phyloP scores from a whole-genome alignment of 1,139 yeast genomes.

The Kodamaea alishanica region DNA sequence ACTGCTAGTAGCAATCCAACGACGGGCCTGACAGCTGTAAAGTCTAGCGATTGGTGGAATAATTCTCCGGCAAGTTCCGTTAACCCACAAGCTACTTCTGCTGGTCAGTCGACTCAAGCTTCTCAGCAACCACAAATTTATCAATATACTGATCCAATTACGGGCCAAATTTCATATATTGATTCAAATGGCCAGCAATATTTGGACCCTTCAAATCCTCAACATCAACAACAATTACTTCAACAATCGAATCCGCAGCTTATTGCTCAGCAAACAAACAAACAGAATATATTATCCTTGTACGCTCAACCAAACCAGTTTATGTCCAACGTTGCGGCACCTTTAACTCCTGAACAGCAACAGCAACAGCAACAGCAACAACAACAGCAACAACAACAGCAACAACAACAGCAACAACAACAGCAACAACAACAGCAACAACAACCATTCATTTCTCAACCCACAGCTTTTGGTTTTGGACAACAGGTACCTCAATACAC shows the following conservation, averaged over 20 bases:
- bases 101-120: conserved; percentile 8
- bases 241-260: conserved; percentile 45
- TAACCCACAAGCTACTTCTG: background rate
- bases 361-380: conserved; percentile 22
- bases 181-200: conserved; percentile 60
- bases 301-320: conserved; percentile 35
- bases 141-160: conserved; percentile 60
- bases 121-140: conserved; percentile 38
- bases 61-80: conserved; percentile 12
- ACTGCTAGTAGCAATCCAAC: conserved; percentile 5
- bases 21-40: background rate
- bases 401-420: conserved; percentile 12
- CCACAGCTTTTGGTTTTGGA: conserved; percentile 10
- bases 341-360: conserved; percentile 15
- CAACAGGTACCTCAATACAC: conserved; percentile 10
- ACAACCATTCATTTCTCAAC: conserved; percentile 1
- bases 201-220: conserved; percentile 52
- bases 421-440: conserved; percentile 13
- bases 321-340: conserved; percentile 26
- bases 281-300: conserved; percentile 40
- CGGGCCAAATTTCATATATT: conserved; percentile 57
- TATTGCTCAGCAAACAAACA: conserved; percentile 42
- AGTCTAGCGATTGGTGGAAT: conserved; percentile 26
- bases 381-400: conserved; percentile 19
- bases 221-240: conserved; percentile 47